phyloP scores from a whole-genome alignment of 352 stramenopile genomes.

The Pythium rhizo-oryzae region DNA sequence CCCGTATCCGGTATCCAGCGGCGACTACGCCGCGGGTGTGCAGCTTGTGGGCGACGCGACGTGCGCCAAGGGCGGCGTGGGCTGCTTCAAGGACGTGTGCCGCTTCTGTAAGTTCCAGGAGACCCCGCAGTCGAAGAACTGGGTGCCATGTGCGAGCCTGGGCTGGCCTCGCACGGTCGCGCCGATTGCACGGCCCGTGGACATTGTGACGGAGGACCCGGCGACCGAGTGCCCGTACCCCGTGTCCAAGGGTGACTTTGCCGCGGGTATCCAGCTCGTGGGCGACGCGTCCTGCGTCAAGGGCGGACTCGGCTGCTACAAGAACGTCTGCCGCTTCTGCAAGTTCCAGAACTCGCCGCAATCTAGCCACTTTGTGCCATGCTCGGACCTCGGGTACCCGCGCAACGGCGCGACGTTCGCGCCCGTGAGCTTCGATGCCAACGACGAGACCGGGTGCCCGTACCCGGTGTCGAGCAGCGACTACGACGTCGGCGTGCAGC shows the following conservation, averaged over 20 bases:
- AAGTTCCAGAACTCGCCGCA: conserved; percentile 26
- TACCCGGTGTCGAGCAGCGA: conserved; percentile 7
- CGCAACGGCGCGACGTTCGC: background rate
- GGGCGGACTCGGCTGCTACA: conserved; percentile 12
- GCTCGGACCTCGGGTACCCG: conserved; percentile 1
- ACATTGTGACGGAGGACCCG: background rate
- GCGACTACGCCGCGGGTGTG: conserved; percentile 22
- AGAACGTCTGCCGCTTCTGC: conserved; percentile 26
- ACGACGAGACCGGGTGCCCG: background rate
- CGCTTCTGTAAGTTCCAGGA: conserved; percentile 37
- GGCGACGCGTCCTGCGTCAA: conserved; percentile 8
- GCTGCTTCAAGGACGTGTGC: conserved; percentile 35
- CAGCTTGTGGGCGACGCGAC: conserved; percentile 31
- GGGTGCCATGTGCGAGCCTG: conserved; percentile 14
- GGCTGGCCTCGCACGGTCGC: conserved; percentile 6
- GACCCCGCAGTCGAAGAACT: conserved; percentile 22
- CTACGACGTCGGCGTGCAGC: conserved; percentile 8
- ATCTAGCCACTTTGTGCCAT: background rate
- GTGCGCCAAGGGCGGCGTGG: conserved; percentile 23
- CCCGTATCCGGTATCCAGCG: conserved; percentile 6
- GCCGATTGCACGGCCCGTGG: background rate
- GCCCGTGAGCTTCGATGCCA: background rate
- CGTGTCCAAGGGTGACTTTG: conserved; percentile 2
- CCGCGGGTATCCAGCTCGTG: conserved; percentile 6
- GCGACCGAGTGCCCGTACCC: conserved; percentile 15